These are phyloP conservation scores for Fusarium nematophilum DNA, from an alignment of 2,329 filamentous ascomycete genomes.

Conservation along the genomic window DNA sequence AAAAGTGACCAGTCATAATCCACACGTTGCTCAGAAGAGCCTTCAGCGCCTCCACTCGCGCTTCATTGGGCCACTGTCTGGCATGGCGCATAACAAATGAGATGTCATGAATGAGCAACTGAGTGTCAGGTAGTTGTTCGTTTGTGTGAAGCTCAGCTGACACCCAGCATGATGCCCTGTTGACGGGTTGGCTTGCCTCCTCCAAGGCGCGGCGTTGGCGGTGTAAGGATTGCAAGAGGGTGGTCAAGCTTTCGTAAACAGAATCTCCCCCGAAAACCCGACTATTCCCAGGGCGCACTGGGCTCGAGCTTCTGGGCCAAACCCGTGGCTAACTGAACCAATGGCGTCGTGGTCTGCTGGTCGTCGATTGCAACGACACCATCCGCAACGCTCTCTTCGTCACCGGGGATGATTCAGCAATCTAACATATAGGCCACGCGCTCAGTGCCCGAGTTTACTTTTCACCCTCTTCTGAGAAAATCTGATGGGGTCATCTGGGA, in stretches of 20 bases:
- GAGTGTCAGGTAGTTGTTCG: slow-evolving; percentile 4
- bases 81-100: slow-evolving; percentile 16
- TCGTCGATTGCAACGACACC: neutral
- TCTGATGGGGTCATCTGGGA: slow-evolving; percentile 5
- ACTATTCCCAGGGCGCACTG: slow-evolving; percentile 34
- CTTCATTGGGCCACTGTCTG: slow-evolving; percentile 12
- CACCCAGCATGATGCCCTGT: slow-evolving; percentile 9
- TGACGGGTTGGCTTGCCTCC: neutral
- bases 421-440: neutral
- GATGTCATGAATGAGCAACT: slow-evolving; percentile 15
- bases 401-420: neutral
- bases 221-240: slow-evolving; percentile 25
- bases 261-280: slow-evolving; percentile 27
- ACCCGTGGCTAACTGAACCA: neutral
- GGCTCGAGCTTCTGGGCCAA: neutral
- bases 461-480: slow-evolving; percentile 2
- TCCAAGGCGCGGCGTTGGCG: slow-evolving; percentile 27
- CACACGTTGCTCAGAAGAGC: neutral
- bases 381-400: too few relatives aligned
- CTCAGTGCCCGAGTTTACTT: slow-evolving; percentile 1
- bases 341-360: neutral
- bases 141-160: slow-evolving; percentile 25
- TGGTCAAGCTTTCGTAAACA: neutral
- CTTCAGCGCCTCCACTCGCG: slow-evolving; percentile 4
- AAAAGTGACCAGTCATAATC: slow-evolving; percentile 41